Evolutionary conservation across 768 basidiomycete genomes (phyloP), one percentile per base, ranked within the genome.

Genomic region (Phylloporus sp.): DNA sequence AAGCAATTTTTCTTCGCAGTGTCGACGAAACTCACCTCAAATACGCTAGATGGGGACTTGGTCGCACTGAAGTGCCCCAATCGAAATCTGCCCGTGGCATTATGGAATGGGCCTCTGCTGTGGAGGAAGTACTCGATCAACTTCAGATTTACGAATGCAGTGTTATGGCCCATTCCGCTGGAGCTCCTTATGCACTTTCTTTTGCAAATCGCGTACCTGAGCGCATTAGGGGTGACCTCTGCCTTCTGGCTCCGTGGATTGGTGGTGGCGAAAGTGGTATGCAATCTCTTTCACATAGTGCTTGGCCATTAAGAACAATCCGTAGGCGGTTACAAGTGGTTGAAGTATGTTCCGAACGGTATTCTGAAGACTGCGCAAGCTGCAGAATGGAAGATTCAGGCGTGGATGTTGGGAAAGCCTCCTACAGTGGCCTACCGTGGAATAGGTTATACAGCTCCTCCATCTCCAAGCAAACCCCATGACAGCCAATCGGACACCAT

Each of bases 321-420:
- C 44, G 10, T 56, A 89, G 88, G 79, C 62, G 86, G 91, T 15
- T 97, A 97, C 73, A 94, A 88, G 64, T 97, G 94, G 93, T 78
- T 99, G 47, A 95, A 94, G 70, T 98, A 94, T 65, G 89, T 99
- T 6, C 95, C 95, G 1, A 91, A 89, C 54, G 85, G 89, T 26
- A 82, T 99, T 34, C 76, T 99, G 56, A 93, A 90, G 73, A 94
- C 94, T 0, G 95, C 94, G 1, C 94, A 95, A 68, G 91, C 93
- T 5, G 95, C 95, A 0, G 95, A 99, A 64, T 97, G 94, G 94
- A 92, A 88, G 68, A 76, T 98, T 40, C 93, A 97, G 63, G 89
- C 91, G 0, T 98, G 95, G 91, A 91, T 91, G 85, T 81, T 99
- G 27, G 97, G 95, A 57, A 97, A 97, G 62, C 91, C 92, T 16